These are phyloP conservation scores for Jatropha multifida DNA, from an alignment of 441 rosid genomes.

Conservation along the genomic window DNA sequence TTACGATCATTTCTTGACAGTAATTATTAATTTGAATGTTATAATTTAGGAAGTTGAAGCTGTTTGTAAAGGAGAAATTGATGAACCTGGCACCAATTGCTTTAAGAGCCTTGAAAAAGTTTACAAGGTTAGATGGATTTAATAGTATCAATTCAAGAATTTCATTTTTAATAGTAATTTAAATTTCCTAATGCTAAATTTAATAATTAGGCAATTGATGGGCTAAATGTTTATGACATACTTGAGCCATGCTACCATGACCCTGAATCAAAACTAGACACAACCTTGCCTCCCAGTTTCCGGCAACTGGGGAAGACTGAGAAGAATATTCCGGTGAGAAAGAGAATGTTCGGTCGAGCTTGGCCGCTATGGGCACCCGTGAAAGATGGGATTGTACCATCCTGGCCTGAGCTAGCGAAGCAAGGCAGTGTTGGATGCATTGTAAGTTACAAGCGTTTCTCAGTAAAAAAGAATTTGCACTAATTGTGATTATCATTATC, in stretches of 20 bases:
- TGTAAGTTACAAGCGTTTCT: conserved; percentile 27
- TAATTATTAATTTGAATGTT: background rate
- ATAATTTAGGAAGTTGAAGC: conserved; percentile 36
- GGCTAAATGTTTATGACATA: conserved; percentile 45
- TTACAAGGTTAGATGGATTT: conserved; percentile 22
- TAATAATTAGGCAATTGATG: background rate
- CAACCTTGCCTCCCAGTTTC: conserved; percentile 47
- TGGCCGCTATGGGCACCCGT: conserved; percentile 50
- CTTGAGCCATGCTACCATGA: conserved; percentile 54
- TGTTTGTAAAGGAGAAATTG: conserved; percentile 35
- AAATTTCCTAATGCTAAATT: background rate
- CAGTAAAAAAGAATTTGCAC: background rate
- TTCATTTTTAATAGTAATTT: too few relatives aligned
- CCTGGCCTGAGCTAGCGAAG: conserved; percentile 39
- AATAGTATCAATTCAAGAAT: too few relatives aligned
- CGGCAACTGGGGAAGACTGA: conserved; percentile 37
- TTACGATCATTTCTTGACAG: too few relatives aligned
- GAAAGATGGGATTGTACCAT: conserved; percentile 30
- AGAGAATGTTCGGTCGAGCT: conserved; percentile 63
- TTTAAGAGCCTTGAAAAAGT: conserved; percentile 23
- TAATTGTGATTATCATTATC: background rate
- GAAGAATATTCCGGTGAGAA: conserved; percentile 32
- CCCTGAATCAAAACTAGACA: conserved; percentile 21
- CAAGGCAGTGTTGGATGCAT: conserved; percentile 29
- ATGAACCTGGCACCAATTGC: conserved; percentile 20